Evolutionary conservation across 306 rosid species (phyloP).

Genomic region (Erythrophleum fordii): DNA sequence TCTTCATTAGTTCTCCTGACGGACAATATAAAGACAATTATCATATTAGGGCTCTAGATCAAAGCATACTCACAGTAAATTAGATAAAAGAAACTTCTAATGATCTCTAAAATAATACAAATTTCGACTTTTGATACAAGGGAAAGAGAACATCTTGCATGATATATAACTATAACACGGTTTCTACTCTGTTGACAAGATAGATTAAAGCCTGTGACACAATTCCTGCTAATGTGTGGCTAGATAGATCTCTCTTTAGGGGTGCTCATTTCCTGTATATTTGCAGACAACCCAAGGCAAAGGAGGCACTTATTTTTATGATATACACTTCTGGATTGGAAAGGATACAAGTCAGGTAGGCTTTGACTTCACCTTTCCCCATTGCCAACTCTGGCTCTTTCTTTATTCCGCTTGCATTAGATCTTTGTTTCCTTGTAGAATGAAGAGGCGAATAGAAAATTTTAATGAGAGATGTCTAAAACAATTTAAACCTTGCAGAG

Average conservation of each 20-base stretch:
- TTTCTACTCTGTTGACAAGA: constrained; percentile 4
- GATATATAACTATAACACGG: neutral
- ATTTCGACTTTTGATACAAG: constrained; percentile 23
- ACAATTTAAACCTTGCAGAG: constrained; percentile 14
- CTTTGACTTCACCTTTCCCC: constrained; percentile 35
- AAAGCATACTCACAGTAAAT: constrained; percentile 12
- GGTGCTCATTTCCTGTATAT: constrained; percentile 35
- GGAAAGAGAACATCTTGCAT: constrained; percentile 12
- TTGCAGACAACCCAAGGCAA: constrained; percentile 89
- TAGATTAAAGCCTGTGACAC: neutral
- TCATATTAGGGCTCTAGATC: constrained; percentile 18
- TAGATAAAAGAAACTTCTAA: constrained; percentile 19
- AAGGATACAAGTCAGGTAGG: constrained; percentile 96
- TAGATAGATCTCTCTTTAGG: constrained; percentile 14
- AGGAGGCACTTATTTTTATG: constrained; percentile 83
- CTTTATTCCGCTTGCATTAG: constrained; percentile 19
- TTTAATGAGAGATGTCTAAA: neutral
- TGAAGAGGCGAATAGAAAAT: neutral
- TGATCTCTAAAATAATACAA: constrained; percentile 14
- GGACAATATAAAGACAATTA: neutral
- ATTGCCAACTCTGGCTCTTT: constrained; percentile 29
- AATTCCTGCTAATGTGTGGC: constrained; percentile 18
- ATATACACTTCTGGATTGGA: constrained; percentile 99
- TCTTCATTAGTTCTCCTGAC: constrained; percentile 5
- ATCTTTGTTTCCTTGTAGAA: neutral